phyloP scores from a whole-genome alignment of 1,284 basidiomycete genomes.

The Clitocybe nebularis region DNA sequence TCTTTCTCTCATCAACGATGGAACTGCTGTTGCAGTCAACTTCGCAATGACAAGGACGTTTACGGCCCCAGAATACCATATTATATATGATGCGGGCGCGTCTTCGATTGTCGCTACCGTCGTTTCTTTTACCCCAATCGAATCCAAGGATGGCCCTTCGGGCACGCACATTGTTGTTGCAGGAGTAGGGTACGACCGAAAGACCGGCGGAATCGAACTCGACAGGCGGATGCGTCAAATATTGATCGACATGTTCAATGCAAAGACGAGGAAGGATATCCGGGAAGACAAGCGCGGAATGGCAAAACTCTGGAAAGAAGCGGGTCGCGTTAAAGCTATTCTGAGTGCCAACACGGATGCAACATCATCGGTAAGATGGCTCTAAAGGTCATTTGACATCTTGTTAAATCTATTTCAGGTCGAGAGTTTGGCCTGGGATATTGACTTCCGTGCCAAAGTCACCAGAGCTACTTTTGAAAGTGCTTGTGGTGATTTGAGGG shows the following conservation, averaged over 20 bases:
- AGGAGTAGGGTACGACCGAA: conserved; percentile 80
- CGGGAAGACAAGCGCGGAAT: conserved; percentile 80
- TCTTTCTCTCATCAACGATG: conserved; percentile 87
- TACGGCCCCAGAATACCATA: conserved; percentile 76
- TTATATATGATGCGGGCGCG: conserved; percentile 94
- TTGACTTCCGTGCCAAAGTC: conserved; percentile 84
- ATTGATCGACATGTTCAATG: conserved; percentile 73
- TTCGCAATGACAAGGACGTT: conserved; percentile 96
- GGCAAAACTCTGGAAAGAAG: conserved; percentile 94
- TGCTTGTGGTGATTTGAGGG: conserved; percentile 59
- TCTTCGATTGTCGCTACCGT: conserved; percentile 86
- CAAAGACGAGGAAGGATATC: conserved; percentile 61
- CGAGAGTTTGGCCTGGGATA: conserved; percentile 86
- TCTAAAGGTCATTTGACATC: conserved; percentile 10
- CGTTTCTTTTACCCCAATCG: conserved; percentile 71
- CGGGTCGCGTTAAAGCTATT: conserved; percentile 87
- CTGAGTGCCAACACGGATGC: conserved; percentile 91
- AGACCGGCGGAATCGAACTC: conserved; percentile 78
- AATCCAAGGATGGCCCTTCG: conserved; percentile 48
- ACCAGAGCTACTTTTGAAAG: conserved; percentile 78
- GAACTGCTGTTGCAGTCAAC: conserved; percentile 89
- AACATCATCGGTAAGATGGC: conserved; percentile 54
- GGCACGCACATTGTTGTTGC: conserved; percentile 75
- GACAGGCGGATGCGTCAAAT: conserved; percentile 84
- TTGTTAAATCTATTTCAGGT: conserved; percentile 40